These are phyloP conservation scores for Aureobasidium sp. DNA, from an alignment of 2,329 filamentous ascomycete genomes.

Conservation along the genomic window DNA sequence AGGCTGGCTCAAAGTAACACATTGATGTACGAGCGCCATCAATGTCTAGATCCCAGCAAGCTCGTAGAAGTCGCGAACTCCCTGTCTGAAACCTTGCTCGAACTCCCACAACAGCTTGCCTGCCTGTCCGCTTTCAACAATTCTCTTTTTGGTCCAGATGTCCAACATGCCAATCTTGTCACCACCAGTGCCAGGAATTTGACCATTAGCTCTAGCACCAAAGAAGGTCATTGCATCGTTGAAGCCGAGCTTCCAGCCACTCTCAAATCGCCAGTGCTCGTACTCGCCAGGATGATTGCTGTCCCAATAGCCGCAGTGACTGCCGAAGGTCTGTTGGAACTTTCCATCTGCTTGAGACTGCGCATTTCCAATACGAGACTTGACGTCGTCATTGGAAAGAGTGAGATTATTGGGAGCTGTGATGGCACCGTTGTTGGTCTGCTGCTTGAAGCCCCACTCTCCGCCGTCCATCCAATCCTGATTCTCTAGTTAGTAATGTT, in stretches of 20 bases:
- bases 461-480: slow-evolving; percentile 53
- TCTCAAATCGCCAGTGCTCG: slow-evolving; percentile 48
- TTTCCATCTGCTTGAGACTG: slow-evolving; percentile 32
- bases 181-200: slow-evolving; percentile 29
- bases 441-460: slow-evolving; percentile 53
- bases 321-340: slow-evolving; percentile 31
- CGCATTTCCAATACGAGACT: slow-evolving; percentile 33
- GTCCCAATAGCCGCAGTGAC: slow-evolving; percentile 48
- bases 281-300: slow-evolving; percentile 36
- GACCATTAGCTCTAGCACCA: slow-evolving; percentile 31
- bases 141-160: slow-evolving; percentile 51
- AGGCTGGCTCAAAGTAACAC: no score
- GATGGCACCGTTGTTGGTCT: slow-evolving; percentile 41
- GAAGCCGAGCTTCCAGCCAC: slow-evolving; percentile 52
- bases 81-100: slow-evolving; percentile 43
- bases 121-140: slow-evolving; percentile 44
- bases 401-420: slow-evolving; percentile 33
- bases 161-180: slow-evolving; percentile 53
- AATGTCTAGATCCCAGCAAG: slow-evolving; percentile 22
- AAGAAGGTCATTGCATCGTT: slow-evolving; percentile 50
- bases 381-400: slow-evolving; percentile 33
- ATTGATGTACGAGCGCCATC: not conserved
- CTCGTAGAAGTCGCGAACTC: slow-evolving; percentile 37
- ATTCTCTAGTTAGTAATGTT: not conserved
- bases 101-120: slow-evolving; percentile 46